Percentiles rank a stretch among this genome's conserved stretches.
Conservation (phyloP, 495 filamentous ascomycete species). For the Aspergillus incahuasiensis region DNA sequence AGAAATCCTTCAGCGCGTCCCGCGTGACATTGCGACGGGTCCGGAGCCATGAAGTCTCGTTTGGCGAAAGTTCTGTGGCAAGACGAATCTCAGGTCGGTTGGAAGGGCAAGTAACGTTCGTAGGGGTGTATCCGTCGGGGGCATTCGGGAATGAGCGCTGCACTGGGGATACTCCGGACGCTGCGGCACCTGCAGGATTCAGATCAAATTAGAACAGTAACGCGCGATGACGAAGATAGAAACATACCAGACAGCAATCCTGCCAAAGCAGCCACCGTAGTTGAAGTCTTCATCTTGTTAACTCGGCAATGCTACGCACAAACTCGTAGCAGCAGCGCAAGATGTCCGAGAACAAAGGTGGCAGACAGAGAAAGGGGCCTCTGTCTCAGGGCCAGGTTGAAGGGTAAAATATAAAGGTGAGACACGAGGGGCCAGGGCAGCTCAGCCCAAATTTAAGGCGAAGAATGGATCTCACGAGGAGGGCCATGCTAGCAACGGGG, state of each 20-base stretch:
- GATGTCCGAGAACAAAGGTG: not conserved
- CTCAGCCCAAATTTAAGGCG: conserved; percentile 22
- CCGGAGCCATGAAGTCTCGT: conserved; percentile 65
- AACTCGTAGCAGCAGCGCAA: conserved; percentile 1
- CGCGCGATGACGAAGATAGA: not conserved
- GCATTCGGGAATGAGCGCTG: conserved; percentile 32
- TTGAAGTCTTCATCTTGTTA: conserved; percentile 23
- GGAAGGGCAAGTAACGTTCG: conserved; percentile 31
- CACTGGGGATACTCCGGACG: not conserved
- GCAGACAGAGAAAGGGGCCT: not conserved
- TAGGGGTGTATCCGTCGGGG: conserved; percentile 37
- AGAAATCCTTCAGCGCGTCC: conserved; percentile 61
- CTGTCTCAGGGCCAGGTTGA: too few relatives aligned
- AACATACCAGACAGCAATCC: conserved; percentile 28
- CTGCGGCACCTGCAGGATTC: conserved; percentile 1
- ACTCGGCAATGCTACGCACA: not conserved
- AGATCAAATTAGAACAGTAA: not conserved
- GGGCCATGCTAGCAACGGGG: not conserved
- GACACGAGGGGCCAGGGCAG: not conserved
- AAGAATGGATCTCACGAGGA: conserved; percentile 10
- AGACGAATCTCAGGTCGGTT: conserved; percentile 44
- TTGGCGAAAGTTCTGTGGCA: conserved; percentile 52
- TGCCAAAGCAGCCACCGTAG: conserved; percentile 25
- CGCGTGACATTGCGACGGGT: conserved; percentile 51
- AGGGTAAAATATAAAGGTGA: not conserved